Percentiles rank a stretch among this genome's conserved stretches.
Conservation (phyloP, 2,329 filamentous ascomycete genomes). For the Setomelanomma holmii region DNA sequence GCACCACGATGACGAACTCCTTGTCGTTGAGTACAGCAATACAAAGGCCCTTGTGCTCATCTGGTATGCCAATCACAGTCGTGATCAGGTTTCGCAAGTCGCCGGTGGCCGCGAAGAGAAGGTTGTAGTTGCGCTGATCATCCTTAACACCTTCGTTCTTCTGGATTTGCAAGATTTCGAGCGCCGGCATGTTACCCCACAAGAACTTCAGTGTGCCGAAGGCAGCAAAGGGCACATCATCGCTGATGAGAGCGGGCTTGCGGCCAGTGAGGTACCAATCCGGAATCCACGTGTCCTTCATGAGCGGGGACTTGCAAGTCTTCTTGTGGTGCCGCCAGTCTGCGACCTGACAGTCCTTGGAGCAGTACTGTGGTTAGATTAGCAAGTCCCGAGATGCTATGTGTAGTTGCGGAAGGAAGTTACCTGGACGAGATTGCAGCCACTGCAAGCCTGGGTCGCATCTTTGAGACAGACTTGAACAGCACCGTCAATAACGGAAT, state of each 20-base stretch:
- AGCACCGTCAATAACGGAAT: background rate
- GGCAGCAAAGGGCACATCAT: background rate
- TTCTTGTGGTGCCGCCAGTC: slow-evolving; percentile 4
- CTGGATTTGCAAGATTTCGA: slow-evolving; percentile 47
- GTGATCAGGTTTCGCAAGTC: slow-evolving; percentile 54
- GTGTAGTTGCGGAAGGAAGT: background rate
- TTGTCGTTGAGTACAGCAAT: slow-evolving; percentile 50
- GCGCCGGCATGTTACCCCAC: slow-evolving; percentile 53
- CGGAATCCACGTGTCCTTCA: slow-evolving; percentile 28
- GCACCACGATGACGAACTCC: slow-evolving; percentile 46
- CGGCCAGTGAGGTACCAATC: background rate
- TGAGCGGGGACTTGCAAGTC: slow-evolving; percentile 2
- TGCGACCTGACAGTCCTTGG: slow-evolving; percentile 6
- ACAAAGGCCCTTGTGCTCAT: slow-evolving; percentile 28
- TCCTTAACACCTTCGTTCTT: slow-evolving; percentile 40
- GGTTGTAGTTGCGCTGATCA: slow-evolving; percentile 16
- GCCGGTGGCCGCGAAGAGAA: slow-evolving; percentile 54
- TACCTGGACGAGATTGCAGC: background rate
- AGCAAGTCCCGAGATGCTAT: background rate
- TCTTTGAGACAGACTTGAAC: background rate
- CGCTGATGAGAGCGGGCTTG: slow-evolving; percentile 16
- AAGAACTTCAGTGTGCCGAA: slow-evolving; percentile 24
- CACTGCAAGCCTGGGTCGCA: background rate
- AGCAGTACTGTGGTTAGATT: slow-evolving; percentile 3
- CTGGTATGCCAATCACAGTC: slow-evolving; percentile 46